These are phyloP conservation scores for Bruguiera gymnorhiza DNA, from an alignment of 345 rosid species.

Conservation along the genomic window DNA sequence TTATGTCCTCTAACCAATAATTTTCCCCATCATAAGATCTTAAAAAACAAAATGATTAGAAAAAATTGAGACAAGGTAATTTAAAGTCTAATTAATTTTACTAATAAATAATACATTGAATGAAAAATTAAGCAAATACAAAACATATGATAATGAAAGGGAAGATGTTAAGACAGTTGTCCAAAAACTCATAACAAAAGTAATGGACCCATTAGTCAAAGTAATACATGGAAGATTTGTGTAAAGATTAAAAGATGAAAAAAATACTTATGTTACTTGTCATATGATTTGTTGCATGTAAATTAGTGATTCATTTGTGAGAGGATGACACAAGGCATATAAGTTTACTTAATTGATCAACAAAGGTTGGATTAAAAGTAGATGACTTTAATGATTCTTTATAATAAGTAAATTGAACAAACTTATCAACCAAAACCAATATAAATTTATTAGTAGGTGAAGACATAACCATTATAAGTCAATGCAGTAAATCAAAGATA, in stretches of 20 bases:
- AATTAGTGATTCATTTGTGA: background rate
- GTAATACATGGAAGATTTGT: background rate
- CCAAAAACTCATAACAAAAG: background rate
- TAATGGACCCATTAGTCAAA: background rate
- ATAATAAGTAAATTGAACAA: background rate
- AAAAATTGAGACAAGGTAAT: background rate
- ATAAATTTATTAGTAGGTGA: too few species aligned
- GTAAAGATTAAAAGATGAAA: background rate
- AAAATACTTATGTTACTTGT: background rate
- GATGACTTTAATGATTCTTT: background rate
- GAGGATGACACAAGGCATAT: background rate
- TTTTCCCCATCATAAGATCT: background rate
- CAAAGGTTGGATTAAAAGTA: background rate
- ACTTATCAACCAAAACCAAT: background rate
- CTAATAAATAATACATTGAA: background rate
- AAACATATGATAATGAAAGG: background rate
- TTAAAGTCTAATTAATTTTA: background rate
- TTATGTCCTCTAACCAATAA: background rate
- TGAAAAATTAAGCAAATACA: background rate
- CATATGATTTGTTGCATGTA: background rate
- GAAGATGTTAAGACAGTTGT: background rate
- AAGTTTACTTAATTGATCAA: background rate
- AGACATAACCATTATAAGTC: too few species aligned
- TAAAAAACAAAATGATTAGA: background rate
- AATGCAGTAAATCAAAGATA: too few species aligned